Conservation (phyloP, 768 basidiomycete genomes). For the Zangia roseola region DNA sequence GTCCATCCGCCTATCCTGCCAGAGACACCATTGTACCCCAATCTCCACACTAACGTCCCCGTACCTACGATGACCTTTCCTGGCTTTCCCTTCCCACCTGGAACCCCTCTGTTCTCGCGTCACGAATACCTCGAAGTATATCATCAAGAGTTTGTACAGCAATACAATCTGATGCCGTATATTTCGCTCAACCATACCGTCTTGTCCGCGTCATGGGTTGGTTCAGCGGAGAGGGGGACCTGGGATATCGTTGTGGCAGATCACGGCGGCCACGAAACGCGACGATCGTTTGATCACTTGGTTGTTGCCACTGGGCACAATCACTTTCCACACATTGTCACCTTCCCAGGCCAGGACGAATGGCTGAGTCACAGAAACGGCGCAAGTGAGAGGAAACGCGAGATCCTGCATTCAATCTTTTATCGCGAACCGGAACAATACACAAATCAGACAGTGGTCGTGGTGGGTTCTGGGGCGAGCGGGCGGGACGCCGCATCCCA, state of each 20-base stretch:
- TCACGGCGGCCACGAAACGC: constrained; percentile 16
- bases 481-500: constrained; percentile 50
- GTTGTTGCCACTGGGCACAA: constrained; percentile 57
- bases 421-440: constrained; percentile 49
- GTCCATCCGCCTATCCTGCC: constrained; percentile 47
- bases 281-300: constrained; percentile 48
- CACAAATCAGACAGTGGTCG: constrained; percentile 41
- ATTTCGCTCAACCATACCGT: constrained; percentile 47
- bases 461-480: constrained; percentile 48
- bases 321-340: constrained; percentile 46
- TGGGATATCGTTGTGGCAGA: constrained; percentile 45
- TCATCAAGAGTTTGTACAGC: constrained; percentile 41
- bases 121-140: constrained; percentile 48
- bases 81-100: constrained; percentile 49
- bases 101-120: constrained; percentile 49
- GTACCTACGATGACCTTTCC: constrained; percentile 59
- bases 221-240: constrained; percentile 34
- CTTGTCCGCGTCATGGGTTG: constrained; percentile 43
- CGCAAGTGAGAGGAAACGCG: constrained; percentile 25
- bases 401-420: constrained; percentile 52
- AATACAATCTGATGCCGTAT: constrained; percentile 38
- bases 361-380: constrained; percentile 40
- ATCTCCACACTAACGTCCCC: constrained; percentile 53
- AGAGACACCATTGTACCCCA: constrained; percentile 54
- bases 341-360: constrained; percentile 46